Percentiles rank a stretch among this genome's conserved stretches.
phyloP scores from a whole-genome alignment of 1,284 basidiomycete species.

The Ustilago trichophora region DNA sequence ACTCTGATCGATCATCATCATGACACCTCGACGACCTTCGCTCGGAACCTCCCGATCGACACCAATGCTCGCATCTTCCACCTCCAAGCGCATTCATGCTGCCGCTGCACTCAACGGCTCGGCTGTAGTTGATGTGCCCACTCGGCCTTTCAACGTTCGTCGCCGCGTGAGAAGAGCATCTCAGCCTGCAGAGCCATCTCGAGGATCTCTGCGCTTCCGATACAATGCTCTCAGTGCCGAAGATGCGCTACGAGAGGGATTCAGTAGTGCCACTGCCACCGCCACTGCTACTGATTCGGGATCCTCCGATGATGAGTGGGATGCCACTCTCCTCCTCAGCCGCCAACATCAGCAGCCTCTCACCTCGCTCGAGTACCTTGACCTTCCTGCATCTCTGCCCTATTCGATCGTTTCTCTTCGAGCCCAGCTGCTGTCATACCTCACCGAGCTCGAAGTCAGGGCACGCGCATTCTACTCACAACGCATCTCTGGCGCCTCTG shows the following conservation, averaged over 20 bases:
- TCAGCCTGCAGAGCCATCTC: conserved; percentile 18
- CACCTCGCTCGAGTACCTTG: conserved; percentile 51
- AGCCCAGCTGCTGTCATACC: conserved; percentile 45
- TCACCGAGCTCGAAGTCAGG: conserved; percentile 48
- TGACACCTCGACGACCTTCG: conserved; percentile 34
- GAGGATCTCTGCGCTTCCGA: conserved; percentile 12
- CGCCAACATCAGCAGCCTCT: conserved; percentile 13
- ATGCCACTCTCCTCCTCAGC: conserved; percentile 9
- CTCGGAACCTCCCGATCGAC: conserved; percentile 28
- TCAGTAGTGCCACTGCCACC: conserved; percentile 33
- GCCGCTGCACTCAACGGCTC: not conserved
- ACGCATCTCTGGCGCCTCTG: conserved; percentile 21
- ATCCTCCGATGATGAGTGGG: conserved; percentile 42
- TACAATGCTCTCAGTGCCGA: conserved; percentile 4
- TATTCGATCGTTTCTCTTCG: conserved; percentile 51
- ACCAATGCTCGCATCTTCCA: conserved; percentile 16
- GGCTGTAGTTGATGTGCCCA: conserved; percentile 17
- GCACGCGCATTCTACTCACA: conserved; percentile 34
- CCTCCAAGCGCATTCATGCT: conserved; percentile 1
- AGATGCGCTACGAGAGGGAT: conserved; percentile 18
- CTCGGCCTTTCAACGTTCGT: conserved; percentile 31
- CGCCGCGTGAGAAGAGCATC: conserved; percentile 31
- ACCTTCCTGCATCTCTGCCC: conserved; percentile 49
- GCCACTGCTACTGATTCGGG: conserved; percentile 39
- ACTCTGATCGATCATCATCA: not conserved